phyloP scores from a whole-genome alignment of 106 monocot genomes.

The Allium fistulosum region DNA sequence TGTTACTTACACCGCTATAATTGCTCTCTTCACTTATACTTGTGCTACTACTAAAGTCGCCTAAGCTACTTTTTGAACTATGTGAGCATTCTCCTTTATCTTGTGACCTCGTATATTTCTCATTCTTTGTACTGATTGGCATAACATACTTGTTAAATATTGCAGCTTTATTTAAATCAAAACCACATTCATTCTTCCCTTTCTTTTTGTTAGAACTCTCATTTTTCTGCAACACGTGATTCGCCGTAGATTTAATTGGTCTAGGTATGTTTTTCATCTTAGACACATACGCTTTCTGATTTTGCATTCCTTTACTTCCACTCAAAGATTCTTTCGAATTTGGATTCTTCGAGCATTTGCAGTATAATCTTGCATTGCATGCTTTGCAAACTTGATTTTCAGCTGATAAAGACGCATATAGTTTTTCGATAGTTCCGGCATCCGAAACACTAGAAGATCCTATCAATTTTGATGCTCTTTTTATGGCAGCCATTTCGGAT shows the following conservation, averaged over 20 bases:
- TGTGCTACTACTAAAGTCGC: slow-evolving; percentile 65
- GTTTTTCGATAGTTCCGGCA: slow-evolving; percentile 51
- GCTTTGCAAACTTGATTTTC: slow-evolving; percentile 27
- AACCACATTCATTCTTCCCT: slow-evolving; percentile 1
- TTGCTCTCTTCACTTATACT: slow-evolving; percentile 64
- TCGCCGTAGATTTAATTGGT: no score
- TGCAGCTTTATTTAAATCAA: slow-evolving; percentile 5
- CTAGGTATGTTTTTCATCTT: no score
- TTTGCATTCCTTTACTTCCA: not conserved
- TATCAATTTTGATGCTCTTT: slow-evolving; percentile 44
- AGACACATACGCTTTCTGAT: not conserved
- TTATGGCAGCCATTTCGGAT: slow-evolving; percentile 91
- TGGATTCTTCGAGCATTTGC: slow-evolving; percentile 11
- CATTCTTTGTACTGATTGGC: slow-evolving; percentile 6
- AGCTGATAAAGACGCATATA: slow-evolving; percentile 66
- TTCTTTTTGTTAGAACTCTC: not conserved
- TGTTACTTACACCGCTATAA: slow-evolving; percentile 20
- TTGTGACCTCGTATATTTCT: slow-evolving; percentile 17
- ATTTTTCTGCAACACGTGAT: no score
- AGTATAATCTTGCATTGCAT: slow-evolving; percentile 7
- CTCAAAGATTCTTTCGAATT: slow-evolving; percentile 5
- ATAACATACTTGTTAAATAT: not conserved
- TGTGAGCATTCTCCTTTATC: slow-evolving; percentile 65
- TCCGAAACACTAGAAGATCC: slow-evolving; percentile 41
- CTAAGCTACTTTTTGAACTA: slow-evolving; percentile 67